phyloP scores from a whole-genome alignment of 768 basidiomycete species.

The Dioszegia aurantiaca region DNA sequence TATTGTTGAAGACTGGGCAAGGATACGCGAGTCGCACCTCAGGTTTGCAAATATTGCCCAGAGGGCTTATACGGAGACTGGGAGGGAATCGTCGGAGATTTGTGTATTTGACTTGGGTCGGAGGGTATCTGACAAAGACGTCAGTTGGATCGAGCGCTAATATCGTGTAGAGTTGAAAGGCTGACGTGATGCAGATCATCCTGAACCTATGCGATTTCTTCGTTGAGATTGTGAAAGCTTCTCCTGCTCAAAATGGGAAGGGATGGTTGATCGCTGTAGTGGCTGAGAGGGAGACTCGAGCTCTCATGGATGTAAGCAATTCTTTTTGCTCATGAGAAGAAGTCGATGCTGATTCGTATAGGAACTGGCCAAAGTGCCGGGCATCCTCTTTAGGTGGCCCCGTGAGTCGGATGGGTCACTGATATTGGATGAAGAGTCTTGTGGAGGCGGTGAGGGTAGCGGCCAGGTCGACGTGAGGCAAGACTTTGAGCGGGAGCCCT shows the following conservation, averaged over 20 bases:
- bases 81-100: constrained; percentile 9
- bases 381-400: constrained; percentile 30
- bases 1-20: constrained; percentile 15
- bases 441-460: too few relatives aligned
- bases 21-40: constrained; percentile 10
- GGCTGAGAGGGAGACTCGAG: constrained; percentile 7
- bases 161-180: too few relatives aligned
- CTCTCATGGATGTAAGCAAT: constrained; percentile 29
- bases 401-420: constrained; percentile 18
- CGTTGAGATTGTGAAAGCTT: constrained; percentile 25
- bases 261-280: constrained; percentile 34
- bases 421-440: not conserved
- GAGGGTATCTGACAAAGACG: constrained; percentile 28
- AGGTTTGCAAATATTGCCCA: not conserved
- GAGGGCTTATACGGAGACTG: constrained; percentile 10
- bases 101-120: constrained; percentile 21
- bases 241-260: constrained; percentile 19
- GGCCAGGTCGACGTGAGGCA: too few relatives aligned
- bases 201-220: constrained; percentile 26
- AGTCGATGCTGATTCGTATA: not conserved
- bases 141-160: constrained; percentile 8
- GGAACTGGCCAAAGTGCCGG: constrained; percentile 25
- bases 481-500: too few relatives aligned
- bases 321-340: not conserved
- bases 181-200: constrained; percentile 23